Evolutionary conservation across 2,329 filamentous ascomycete genomes (phyloP), one percentile per base, ranked within the genome.

Genomic region (Trichoderma sp.): DNA sequence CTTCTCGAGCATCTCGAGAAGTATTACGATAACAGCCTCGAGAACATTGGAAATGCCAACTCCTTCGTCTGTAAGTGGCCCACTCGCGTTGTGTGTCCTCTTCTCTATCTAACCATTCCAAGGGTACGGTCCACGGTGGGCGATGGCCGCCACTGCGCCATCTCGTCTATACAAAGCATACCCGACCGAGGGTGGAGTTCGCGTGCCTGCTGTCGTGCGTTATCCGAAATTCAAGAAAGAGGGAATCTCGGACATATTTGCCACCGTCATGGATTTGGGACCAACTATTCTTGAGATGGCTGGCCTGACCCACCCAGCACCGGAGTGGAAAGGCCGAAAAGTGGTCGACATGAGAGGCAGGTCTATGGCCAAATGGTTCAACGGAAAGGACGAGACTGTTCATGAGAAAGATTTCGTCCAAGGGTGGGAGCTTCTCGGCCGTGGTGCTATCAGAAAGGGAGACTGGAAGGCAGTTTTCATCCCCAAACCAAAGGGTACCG

Each of bases 1-100:
- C 52, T 56, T 81, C 29, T 85, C 87, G 71, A 83, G 87, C 73
- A 80, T 84, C 6, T 79, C 79, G 40, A 80, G 88, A 27, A 85
- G 87, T 31, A 89, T 88, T 67, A 87, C 16, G 83, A 85, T 62
- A 84, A 57, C 64, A 71, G 68, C 35, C 68, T 87, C 6, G 85
- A 87, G 13, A 88, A 88, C 70, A 79, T 88, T n/a, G 86, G 86
- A 6, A 85, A 73, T 83, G 84, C 14, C 80, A 80, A 88, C 75
- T 86, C 83, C 4, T 89, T 87, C 74, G 84, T 87, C 69, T 89
- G 87, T 81, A 82, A n/a, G 87, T 86, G 85, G 85, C 85, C 2
- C 75, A 77, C 52, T 79, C 80, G 0, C 76, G 27, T 56, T 19
- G 29, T 11, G 52, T 56, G 27, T n/a, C 52, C 27, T 56, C 52